Base-by-base conservation (phyloP, 2,329 filamentous ascomycete genomes). In the Penicillium sp. region DNA sequence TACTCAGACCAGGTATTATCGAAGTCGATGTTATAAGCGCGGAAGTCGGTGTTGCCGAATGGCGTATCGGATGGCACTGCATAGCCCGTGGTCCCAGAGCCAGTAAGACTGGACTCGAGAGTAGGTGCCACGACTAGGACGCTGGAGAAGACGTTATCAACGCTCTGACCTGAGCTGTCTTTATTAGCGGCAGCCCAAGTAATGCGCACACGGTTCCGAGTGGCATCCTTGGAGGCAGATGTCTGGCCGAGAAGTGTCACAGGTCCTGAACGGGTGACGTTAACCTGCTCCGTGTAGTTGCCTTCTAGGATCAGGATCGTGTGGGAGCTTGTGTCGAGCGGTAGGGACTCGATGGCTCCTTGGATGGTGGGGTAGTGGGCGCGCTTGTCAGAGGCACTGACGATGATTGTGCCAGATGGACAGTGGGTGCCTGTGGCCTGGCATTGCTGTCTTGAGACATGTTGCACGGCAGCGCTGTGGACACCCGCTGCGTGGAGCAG, bases 21-120 rank as follows among this genome's bases (percentile, higher is more conserved):
- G 59, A 89, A 85, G 64, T 89, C 82, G 38, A 89, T 74, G 62
- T 89, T 89, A 69, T 89, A 89, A 0, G 80, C 83, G 8, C 85
- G 77, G 68, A 89, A 89, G 65, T 88, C 80, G 0, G 61, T 67
- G 64, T 82, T 86, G 2, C 86, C 86, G 57, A 88, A 87, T 0
- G 85, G 85, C 0, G 86, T 89, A 44, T 76, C 80, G 0, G 70
- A 76, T 0, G 85, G 83, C 0, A 89, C 84, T 0, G 83, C 71
- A 61, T 81, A 85, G 0, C 86, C 86, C 0, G 83, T 86, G 0
- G 86, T 79, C 0, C 86, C 86, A 4, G 79, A 75, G 4, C 86
- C 86, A 0, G 85, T 88, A 21, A 85, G 71, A 10, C 82, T 84
- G 8, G 85, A 79, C 59, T 89, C 82, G 44, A 87, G 77, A 0